Evolutionary conservation across 345 rosid species (phyloP).

Genomic region (Acer saccharum): DNA sequence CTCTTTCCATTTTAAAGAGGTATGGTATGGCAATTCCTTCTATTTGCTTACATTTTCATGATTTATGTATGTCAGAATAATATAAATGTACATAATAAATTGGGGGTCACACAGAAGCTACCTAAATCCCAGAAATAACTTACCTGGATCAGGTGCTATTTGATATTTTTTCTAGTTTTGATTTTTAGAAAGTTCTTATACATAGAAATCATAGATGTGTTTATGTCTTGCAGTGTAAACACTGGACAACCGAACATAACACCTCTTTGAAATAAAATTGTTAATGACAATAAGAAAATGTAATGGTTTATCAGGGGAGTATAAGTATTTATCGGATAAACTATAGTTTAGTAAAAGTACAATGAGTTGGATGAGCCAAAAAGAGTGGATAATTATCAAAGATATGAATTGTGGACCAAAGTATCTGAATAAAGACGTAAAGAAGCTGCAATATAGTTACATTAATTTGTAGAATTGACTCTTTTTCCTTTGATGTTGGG

Average conservation of each 20-base stretch:
- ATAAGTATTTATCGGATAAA: not conserved
- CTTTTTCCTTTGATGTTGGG: not conserved
- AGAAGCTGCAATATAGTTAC: too few relatives aligned
- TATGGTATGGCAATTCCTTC: not conserved
- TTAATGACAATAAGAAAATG: not conserved
- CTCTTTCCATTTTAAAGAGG: not conserved
- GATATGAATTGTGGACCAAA: too few relatives aligned
- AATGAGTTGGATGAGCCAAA: too few relatives aligned
- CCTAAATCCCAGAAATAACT: not conserved
- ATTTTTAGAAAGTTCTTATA: not conserved
- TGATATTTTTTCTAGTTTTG: not conserved
- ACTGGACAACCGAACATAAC: not conserved
- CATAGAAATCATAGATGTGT: not conserved
- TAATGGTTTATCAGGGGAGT: not conserved
- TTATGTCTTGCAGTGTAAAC: not conserved
- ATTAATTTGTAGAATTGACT: not conserved
- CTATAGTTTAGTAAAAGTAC: too few relatives aligned
- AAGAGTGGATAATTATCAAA: too few relatives aligned
- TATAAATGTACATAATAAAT: not conserved
- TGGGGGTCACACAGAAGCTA: not conserved
- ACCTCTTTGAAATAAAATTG: not conserved
- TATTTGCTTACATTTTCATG: not conserved
- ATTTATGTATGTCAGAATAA: not conserved
- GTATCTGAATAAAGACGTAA: too few relatives aligned
- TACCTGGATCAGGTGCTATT: not conserved